These are phyloP conservation scores for Chlorella variabilis DNA, from an alignment of 163 green algal genomes.

Conservation along the genomic window DNA sequence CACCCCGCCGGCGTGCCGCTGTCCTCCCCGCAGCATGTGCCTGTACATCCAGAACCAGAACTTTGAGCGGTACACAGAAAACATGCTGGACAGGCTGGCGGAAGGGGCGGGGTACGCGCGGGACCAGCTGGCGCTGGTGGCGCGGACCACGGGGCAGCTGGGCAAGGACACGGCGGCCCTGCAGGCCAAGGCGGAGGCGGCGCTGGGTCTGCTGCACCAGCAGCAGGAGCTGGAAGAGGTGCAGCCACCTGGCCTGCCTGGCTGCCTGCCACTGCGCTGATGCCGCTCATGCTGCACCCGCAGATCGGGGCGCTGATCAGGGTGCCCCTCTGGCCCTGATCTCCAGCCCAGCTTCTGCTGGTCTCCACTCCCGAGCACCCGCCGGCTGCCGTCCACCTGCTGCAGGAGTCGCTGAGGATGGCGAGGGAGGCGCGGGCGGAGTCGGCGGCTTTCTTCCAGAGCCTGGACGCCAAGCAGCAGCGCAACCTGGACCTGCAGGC, in stretches of 20 bases:
- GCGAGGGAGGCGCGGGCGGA: slow-evolving; percentile 8
- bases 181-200: background rate
- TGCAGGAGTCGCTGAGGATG: slow-evolving; percentile 22
- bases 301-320: no score
- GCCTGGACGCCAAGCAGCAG: slow-evolving; percentile 22
- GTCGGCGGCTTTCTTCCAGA: slow-evolving; percentile 9
- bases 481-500: slow-evolving; percentile 28
- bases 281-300: no score
- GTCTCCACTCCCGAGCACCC: background rate
- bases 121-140: slow-evolving; percentile 17
- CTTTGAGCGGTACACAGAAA: slow-evolving; percentile 60
- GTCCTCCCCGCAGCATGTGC: slow-evolving; percentile 50
- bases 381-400: background rate
- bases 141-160: slow-evolving; percentile 4
- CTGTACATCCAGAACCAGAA: slow-evolving; percentile 63
- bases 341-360: no score
- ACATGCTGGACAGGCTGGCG: slow-evolving; percentile 57
- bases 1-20: no score
- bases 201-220: slow-evolving; percentile 29
- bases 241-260: background rate
- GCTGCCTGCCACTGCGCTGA: no score
- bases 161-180: slow-evolving; percentile 13
- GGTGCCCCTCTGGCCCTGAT: no score
- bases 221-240: slow-evolving; percentile 29
- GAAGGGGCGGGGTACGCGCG: slow-evolving; percentile 23